These are phyloP conservation scores for Pleurotus cornucopiae DNA, from an alignment of 768 basidiomycete species.

Conservation along the genomic window DNA sequence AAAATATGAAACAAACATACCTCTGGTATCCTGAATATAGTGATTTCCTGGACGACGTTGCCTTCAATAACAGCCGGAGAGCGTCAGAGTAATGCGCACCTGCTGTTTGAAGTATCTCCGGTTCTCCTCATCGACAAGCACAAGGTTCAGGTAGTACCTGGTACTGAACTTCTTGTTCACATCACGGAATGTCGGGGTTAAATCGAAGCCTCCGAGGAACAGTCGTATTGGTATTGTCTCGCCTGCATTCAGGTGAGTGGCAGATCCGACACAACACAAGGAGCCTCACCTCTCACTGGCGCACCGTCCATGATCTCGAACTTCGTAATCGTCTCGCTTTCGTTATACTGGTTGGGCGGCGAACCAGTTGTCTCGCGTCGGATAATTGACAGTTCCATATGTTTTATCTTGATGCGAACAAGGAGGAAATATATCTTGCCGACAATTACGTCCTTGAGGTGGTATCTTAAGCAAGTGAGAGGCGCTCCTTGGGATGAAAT, in stretches of 20 bases:
- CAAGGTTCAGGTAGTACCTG: conserved; percentile 95
- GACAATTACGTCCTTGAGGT: conserved; percentile 97
- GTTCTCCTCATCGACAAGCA: conserved; percentile 97
- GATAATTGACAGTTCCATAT: conserved; percentile 99
- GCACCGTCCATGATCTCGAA: conserved; percentile 99
- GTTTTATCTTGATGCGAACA: conserved; percentile 98
- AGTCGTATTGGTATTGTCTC: conserved; percentile 98
- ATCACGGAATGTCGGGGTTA: conserved; percentile 97
- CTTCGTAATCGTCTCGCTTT: conserved; percentile 98
- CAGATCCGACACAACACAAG: neutral
- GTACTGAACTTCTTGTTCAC: conserved; percentile 99
- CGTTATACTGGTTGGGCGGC: conserved; percentile 99
- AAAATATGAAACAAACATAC: conserved; percentile 30
- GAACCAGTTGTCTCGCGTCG: conserved; percentile 95
- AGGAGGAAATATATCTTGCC: conserved; percentile 99
- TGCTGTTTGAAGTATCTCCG: conserved; percentile 97
- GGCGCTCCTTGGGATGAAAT: neutral
- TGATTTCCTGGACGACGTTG: conserved; percentile 59
- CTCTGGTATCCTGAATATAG: conserved; percentile 87
- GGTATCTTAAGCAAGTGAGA: conserved; percentile 60
- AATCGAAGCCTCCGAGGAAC: conserved; percentile 96
- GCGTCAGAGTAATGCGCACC: conserved; percentile 32
- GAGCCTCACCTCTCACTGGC: conserved; percentile 77
- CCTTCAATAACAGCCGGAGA: neutral
- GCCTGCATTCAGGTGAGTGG: conserved; percentile 40